A percentile compares a stretch with the other conserved stretches of the same genome.
These are phyloP conservation scores for Handroanthus guayacan DNA, from an alignment of 257 asterid genomes.

Conservation along the genomic window DNA sequence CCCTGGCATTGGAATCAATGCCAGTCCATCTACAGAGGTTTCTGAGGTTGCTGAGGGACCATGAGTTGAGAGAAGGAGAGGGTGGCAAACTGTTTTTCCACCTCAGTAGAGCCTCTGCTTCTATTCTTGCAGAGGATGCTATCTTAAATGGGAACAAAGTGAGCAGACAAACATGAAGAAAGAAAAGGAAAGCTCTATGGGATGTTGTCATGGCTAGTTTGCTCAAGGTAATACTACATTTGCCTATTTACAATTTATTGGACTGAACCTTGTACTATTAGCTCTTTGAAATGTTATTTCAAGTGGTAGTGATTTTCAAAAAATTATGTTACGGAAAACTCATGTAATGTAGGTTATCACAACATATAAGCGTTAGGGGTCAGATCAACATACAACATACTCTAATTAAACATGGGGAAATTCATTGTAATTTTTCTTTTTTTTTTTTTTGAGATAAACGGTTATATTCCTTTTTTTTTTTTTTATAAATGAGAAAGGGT, in stretches of 20 bases:
- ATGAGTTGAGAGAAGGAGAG: conserved; percentile 51
- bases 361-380: too few relatives aligned
- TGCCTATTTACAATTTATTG: background rate
- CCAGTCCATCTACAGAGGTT: conserved; percentile 75
- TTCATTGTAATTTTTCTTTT: too few relatives aligned
- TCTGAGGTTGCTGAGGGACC: conserved; percentile 57
- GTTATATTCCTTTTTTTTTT: too few relatives aligned
- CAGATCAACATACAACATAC: too few relatives aligned
- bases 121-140: conserved; percentile 54
- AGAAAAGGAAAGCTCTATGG: conserved; percentile 30
- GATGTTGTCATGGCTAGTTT: conserved; percentile 45
- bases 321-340: too few relatives aligned
- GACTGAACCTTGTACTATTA: too few relatives aligned
- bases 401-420: too few relatives aligned
- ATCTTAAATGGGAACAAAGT: conserved; percentile 40
- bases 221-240: conserved; percentile 6
- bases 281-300: too few relatives aligned
- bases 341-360: too few relatives aligned
- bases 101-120: conserved; percentile 64
- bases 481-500: too few relatives aligned
- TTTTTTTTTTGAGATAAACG: too few relatives aligned
- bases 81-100: conserved; percentile 62
- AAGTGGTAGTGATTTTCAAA: too few relatives aligned
- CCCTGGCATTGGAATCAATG: conserved; percentile 52
- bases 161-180: conserved; percentile 38